Evolutionary conservation across 345 rosid species (phyloP), one percentile per base, ranked within the genome.

Genomic region (Eucalyptus viminalis): DNA sequence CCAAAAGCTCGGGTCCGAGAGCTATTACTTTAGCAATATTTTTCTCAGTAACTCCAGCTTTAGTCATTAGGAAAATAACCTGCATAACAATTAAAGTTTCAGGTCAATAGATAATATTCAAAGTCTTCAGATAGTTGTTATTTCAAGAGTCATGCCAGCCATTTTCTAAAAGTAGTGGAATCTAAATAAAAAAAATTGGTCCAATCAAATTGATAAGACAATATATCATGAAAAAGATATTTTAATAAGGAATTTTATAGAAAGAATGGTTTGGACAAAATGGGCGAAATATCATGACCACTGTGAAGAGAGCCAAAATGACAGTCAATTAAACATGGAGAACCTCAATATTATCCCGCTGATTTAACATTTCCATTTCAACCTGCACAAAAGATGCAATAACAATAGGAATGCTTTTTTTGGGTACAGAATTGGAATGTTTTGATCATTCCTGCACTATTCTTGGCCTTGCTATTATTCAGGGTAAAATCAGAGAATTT

Each of bases 1-100:
- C 98, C 88, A 97, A 92, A 54, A 97, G 97, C 92, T 97, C 97
- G 10, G 99, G 99, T 80, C 94, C 99, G 89, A 92, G 80, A 91
- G 99, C 98, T 44, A 95, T 92, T 86, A 94, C 96, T 92, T 97
- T 97, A 31, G 95, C 98, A 27, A 97, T 96, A 92, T 97, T 92
- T 87, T 91, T 94, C 92, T 95, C 93, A 22, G 87, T 94, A 14
- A 97, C 98, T 53, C 99, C 98, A 76, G 97, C 98, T 93, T 92
- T 97, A 29, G 98, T 94, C 90, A 96, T 95, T 92, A 97, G 92
- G 94, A 95, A 97, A 89, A 97, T 92, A 86, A 95, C 97, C 98
- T 97, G 95, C 80, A 21, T 37, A 4, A 76, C 83, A 76, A 37
- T 21, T 21, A 21, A 34, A 37, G 83, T 37, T 37, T 76, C 14